Percentiles rank a stretch among this genome's conserved stretches.
phyloP scores from a whole-genome alignment of 2,329 filamentous ascomycete species.

The Microcyclosporella mali region DNA sequence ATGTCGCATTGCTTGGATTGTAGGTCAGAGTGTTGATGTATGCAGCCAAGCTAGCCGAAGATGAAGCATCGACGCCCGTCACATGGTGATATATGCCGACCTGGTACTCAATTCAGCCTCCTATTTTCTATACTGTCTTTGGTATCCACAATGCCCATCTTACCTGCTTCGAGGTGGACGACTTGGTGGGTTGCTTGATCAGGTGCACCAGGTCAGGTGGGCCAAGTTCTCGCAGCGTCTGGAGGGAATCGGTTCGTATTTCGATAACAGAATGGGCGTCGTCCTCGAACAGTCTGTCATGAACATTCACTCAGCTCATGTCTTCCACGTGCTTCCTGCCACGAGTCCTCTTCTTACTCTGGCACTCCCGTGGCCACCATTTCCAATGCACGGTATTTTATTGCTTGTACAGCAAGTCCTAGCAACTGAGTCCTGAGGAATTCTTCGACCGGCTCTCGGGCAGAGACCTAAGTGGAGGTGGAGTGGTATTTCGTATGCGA shows the following conservation, averaged over 20 bases:
- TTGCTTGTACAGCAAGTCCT: no score
- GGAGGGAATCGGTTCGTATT: constrained; percentile 81
- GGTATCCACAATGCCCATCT: constrained; percentile 1
- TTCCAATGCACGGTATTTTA: not conserved
- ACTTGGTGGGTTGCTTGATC: constrained; percentile 65
- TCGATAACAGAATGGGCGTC: constrained; percentile 87
- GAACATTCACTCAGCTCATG: constrained; percentile 11
- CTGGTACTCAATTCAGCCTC: constrained; percentile 40
- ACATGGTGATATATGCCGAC: constrained; percentile 96
- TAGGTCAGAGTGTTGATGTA: constrained; percentile 98
- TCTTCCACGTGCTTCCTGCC: constrained; percentile 5
- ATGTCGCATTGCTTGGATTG: constrained; percentile 71
- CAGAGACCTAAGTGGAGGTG: no score
- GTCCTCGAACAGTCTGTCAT: constrained; percentile 81
- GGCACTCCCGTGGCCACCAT: constrained; percentile 29
- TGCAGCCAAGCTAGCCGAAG: constrained; percentile 89
- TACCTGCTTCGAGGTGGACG: constrained; percentile 50
- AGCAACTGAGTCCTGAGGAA: no score
- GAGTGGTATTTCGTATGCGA: no score
- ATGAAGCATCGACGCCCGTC: constrained; percentile 92
- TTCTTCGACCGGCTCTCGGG: no score
- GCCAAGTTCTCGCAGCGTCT: constrained; percentile 81
- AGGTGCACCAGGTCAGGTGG: constrained; percentile 94
- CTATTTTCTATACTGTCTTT: not conserved
- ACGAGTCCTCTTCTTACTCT: constrained; percentile 24